A percentile compares a stretch with the other conserved stretches of the same genome.
Conservation (phyloP, 352 stramenopile species). For the Phytopythium oedochilum region DNA sequence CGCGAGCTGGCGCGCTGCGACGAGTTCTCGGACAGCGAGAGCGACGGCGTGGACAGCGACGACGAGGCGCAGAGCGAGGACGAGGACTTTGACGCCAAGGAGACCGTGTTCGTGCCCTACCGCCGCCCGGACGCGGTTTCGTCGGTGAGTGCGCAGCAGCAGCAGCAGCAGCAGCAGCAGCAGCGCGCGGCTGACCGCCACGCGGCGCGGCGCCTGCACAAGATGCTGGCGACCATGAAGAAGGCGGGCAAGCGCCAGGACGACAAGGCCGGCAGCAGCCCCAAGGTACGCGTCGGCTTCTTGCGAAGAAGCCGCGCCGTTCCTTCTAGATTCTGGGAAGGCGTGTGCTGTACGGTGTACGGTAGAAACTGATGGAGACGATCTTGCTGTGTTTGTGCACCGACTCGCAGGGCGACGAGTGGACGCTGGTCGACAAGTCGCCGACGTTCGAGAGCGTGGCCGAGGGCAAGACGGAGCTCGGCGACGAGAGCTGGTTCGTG, state of each 20-base stretch:
- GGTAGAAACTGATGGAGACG: neutral
- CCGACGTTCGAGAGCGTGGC: conserved; percentile 59
- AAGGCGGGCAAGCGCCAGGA: conserved; percentile 28
- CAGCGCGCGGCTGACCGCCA: conserved; percentile 19
- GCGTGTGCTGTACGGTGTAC: neutral
- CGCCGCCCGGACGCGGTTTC: conserved; percentile 19
- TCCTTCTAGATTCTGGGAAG: conserved; percentile 4
- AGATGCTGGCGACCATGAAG: conserved; percentile 3
- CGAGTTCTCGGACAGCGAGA: conserved; percentile 82
- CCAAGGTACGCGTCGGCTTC: conserved; percentile 25
- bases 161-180: too few relatives aligned
- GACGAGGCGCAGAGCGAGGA: conserved; percentile 22
- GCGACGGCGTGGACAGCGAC: conserved; percentile 61
- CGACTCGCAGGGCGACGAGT: conserved; percentile 45
- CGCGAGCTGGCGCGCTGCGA: conserved; percentile 66
- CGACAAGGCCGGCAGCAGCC: conserved; percentile 28
- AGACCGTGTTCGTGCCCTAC: conserved; percentile 56
- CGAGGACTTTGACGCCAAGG: conserved; percentile 28
- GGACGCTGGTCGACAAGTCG: conserved; percentile 76
- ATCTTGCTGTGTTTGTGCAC: neutral
- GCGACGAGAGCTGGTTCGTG: conserved; percentile 54
- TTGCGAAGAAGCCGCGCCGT: neutral
- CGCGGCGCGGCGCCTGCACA: conserved; percentile 10
- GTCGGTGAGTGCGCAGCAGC: neutral
- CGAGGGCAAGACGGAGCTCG: conserved; percentile 35